Evolutionary conservation across 169 alveolate genomes (phyloP), one percentile per base, ranked within the genome.

Genomic region (Eimeria maxima): DNA sequence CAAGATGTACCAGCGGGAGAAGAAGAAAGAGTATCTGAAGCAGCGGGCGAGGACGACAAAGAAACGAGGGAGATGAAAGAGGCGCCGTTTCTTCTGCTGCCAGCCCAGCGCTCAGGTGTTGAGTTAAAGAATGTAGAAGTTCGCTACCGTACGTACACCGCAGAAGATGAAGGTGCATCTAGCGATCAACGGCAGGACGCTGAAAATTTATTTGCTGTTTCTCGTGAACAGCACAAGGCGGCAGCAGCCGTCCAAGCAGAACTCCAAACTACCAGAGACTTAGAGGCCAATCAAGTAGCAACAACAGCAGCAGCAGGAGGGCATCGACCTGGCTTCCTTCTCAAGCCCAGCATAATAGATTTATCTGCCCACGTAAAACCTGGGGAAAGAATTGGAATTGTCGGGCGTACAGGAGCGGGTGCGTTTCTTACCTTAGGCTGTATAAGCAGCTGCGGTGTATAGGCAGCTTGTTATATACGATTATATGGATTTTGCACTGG

Each of bases 321-420:
- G 7, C 65, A 20, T 29, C 73, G 67, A 10, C 90, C 44, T 10
- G 71, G 73, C 33, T 81, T 47, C 55, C 95, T 97, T 53, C 94
- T 97, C n/a, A 96, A 97, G 47, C 97, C 98, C 7, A 97, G 97
- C 55, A 76, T 98, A 5, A 90, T 81, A 60, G 90, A 74, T 57
- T 89, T 98, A 90, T 95, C 94, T 60, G 97, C 98, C n/a, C 29
- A n/a, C 33, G 95, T 98, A 20, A 95, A 98, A 55, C 95, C 98
- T 24, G 97, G 98, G 44, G 97, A 97, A 69, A 98, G 97, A 87
- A 96, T 97, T 20, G 99, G 98, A 27, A 96, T 98, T 63, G 96
- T 98, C 47, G 99, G 99, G 0, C 97, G 99, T 63, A 98, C 99
- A n/a, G 99, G 99, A 13, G 97, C 99, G 7, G 99, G 99, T 13